These are phyloP conservation scores for Nakazawaea populi DNA, from an alignment of 805 yeast species.

Conservation along the genomic window DNA sequence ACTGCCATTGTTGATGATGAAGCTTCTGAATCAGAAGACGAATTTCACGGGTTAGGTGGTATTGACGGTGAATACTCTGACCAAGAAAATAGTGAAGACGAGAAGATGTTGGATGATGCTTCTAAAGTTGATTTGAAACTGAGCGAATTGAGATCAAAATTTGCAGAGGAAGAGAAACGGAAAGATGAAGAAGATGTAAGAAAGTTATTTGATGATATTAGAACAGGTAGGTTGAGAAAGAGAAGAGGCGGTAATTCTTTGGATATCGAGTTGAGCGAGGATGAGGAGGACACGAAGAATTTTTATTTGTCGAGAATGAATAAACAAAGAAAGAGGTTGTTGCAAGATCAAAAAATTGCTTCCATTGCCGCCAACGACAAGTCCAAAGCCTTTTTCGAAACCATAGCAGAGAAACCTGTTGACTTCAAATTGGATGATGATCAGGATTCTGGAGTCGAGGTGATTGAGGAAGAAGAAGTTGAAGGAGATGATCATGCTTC, in stretches of 20 bases:
- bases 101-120: slow-evolving; percentile 69
- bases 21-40: slow-evolving; percentile 88
- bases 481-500: slow-evolving; percentile 9
- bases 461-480: slow-evolving; percentile 16
- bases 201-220: slow-evolving; percentile 63
- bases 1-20: slow-evolving; percentile 66
- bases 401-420: slow-evolving; percentile 44
- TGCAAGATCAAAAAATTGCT: slow-evolving; percentile 38
- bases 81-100: slow-evolving; percentile 69
- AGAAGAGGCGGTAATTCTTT: slow-evolving; percentile 44
- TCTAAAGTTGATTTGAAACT: slow-evolving; percentile 51
- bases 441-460: slow-evolving; percentile 20
- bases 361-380: slow-evolving; percentile 45
- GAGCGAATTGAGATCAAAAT: slow-evolving; percentile 49
- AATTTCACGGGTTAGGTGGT: slow-evolving; percentile 81
- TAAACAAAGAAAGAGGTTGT: slow-evolving; percentile 41
- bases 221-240: slow-evolving; percentile 64
- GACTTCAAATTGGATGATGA: slow-evolving; percentile 21
- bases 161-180: slow-evolving; percentile 54
- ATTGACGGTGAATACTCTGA: slow-evolving; percentile 54
- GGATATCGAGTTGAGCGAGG: slow-evolving; percentile 51
- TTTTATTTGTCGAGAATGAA: slow-evolving; percentile 26
- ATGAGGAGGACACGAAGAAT: slow-evolving; percentile 49
- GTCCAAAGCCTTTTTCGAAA: slow-evolving; percentile 61
- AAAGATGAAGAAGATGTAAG: slow-evolving; percentile 60